Conservation (phyloP, 2,329 filamentous ascomycete genomes). For the Blastomyces percursus region DNA sequence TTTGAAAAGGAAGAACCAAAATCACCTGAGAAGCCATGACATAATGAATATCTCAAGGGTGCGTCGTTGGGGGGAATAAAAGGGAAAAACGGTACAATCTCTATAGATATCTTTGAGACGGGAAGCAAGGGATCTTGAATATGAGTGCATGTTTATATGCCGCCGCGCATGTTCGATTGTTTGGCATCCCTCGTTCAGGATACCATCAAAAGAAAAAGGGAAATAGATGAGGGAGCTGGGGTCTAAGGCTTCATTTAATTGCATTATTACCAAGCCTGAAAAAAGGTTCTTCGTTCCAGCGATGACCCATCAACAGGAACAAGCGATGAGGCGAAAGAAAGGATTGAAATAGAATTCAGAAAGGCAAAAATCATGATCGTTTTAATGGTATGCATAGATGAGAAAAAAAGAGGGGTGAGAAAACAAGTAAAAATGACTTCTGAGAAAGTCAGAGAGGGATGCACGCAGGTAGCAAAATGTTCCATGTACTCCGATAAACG, state of each 20-base stretch:
- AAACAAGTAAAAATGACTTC: not conserved
- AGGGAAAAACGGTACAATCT: not conserved
- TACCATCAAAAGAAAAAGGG: not conserved
- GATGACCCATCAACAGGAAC: not conserved
- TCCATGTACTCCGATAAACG: constrained; percentile 1
- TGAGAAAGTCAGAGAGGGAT: not conserved
- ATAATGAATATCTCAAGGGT: not conserved
- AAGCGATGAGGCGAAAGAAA: not conserved
- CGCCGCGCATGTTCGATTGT: not conserved
- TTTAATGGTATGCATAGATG: not conserved
- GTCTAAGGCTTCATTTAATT: not conserved
- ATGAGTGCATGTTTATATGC: not conserved
- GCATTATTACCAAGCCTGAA: constrained; percentile 1
- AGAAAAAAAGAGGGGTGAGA: not conserved
- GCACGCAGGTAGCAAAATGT: not conserved
- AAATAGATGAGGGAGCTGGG: not conserved
- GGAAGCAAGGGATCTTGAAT: not conserved
- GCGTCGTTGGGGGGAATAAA: not conserved
- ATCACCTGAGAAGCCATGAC: not conserved
- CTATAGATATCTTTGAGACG: not conserved
- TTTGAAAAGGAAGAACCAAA: not conserved
- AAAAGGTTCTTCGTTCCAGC: not conserved
- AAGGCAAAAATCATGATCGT: not conserved
- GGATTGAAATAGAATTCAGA: not conserved
- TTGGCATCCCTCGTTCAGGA: not conserved